Conservation (phyloP, 2,329 filamentous ascomycete genomes). For the Exserohilum rostratum region DNA sequence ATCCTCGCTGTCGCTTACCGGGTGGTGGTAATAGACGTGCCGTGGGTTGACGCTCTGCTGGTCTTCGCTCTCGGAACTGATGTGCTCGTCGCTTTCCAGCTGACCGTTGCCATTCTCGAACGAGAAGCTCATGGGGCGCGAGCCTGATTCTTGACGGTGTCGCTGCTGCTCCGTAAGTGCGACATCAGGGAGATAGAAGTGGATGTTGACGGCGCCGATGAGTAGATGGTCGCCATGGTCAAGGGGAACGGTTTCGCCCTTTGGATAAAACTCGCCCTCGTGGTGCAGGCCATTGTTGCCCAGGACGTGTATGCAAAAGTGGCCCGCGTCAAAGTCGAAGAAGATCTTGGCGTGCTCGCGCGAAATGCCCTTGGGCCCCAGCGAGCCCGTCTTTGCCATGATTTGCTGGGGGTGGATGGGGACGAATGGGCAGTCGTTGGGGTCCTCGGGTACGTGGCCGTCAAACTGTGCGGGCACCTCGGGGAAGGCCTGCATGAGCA, state of each 20-base stretch:
- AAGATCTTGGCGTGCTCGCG: conserved; percentile 74
- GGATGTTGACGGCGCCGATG: conserved; percentile 72
- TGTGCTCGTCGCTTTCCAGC: conserved; percentile 57
- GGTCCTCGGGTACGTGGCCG: conserved; percentile 63
- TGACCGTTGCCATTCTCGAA: conserved; percentile 69
- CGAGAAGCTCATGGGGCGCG: conserved; percentile 72
- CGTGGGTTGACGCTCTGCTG: conserved; percentile 42
- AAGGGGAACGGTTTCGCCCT: conserved; percentile 52
- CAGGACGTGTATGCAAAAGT: conserved; percentile 69
- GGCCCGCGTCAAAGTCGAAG: conserved; percentile 67
- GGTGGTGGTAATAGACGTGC: conserved; percentile 43
- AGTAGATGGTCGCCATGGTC: conserved; percentile 70
- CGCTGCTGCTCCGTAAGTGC: conserved; percentile 57
- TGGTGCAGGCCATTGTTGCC: conserved; percentile 69
- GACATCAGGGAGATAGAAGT: conserved; percentile 67
- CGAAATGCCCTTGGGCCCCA: conserved; percentile 75
- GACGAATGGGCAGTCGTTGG: conserved; percentile 68
- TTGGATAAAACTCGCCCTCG: conserved; percentile 30
- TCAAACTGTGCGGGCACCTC: conserved; percentile 58
- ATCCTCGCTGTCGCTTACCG: conserved; percentile 34
- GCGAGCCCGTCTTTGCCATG: conserved; percentile 53
- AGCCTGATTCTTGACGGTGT: conserved; percentile 57
- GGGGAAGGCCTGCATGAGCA: conserved; percentile 46
- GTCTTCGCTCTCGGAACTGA: conserved; percentile 41
- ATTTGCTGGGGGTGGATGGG: conserved; percentile 69